Evolutionary conservation across 805 yeast species (phyloP).

Genomic region (Yarrowia sp.): DNA sequence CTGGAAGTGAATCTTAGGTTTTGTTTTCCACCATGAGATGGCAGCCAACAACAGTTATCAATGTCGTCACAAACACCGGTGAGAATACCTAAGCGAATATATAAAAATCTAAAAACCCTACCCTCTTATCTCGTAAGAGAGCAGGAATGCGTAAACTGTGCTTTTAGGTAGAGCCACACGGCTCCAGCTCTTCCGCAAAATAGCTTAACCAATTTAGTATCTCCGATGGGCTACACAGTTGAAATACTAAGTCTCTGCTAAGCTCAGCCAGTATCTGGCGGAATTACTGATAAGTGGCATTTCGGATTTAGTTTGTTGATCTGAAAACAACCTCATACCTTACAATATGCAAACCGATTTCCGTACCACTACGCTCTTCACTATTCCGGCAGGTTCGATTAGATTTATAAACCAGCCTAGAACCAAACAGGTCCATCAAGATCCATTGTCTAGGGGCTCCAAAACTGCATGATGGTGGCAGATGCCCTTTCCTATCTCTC

Average conservation of each 20-base stretch:
- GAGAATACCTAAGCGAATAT: no score
- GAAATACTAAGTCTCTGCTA: neutral
- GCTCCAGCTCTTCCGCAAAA: neutral
- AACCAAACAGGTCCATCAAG: neutral
- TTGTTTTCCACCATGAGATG: no score
- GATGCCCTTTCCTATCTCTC: neutral
- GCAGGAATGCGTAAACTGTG: no score
- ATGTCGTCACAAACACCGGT: no score
- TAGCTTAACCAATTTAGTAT: neutral
- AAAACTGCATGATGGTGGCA: conserved; percentile 12
- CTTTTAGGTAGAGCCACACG: no score
- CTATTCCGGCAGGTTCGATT: neutral
- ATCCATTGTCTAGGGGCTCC: conserved; percentile 13
- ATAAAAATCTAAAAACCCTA: no score
- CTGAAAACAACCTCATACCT: neutral
- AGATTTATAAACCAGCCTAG: neutral
- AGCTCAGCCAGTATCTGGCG: neutral
- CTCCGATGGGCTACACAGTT: neutral
- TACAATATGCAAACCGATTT: no score
- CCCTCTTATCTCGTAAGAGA: no score
- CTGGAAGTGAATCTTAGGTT: neutral
- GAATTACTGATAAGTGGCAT: neutral
- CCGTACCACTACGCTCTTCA: neutral
- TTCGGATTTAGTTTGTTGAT: neutral
- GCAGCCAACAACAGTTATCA: no score